Percentiles rank a stretch among this genome's conserved stretches.
phyloP scores from a whole-genome alignment of 2,329 filamentous ascomycete genomes.

The Beauveria pseudobassiana region DNA sequence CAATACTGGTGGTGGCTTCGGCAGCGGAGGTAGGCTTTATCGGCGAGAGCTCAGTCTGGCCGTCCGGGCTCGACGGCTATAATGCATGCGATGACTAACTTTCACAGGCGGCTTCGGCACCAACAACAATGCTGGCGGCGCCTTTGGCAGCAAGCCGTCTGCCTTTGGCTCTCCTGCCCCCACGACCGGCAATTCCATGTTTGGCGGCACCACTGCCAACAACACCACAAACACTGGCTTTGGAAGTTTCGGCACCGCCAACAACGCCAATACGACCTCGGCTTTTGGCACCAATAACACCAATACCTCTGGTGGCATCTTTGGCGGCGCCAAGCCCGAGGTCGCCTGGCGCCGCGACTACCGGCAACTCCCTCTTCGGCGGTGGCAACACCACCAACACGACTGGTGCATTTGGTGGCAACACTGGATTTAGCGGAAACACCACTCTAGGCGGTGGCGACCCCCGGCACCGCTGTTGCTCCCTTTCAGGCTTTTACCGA shows the following conservation, averaged over 20 bases:
- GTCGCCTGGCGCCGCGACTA: constrained; percentile 33
- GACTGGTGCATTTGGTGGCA: constrained; percentile 30
- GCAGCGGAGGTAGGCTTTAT: constrained; percentile 25
- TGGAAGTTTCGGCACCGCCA: constrained; percentile 33
- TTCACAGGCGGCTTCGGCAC: constrained; percentile 29
- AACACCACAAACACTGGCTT: constrained; percentile 30
- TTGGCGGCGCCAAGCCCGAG: constrained; percentile 43
- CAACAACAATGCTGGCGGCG: constrained; percentile 17
- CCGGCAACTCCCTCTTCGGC: constrained; percentile 41
- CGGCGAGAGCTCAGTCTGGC: background rate
- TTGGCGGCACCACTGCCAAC: constrained; percentile 34
- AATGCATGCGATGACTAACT: constrained; percentile 10
- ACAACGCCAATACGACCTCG: constrained; percentile 24
- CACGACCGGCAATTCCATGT: constrained; percentile 34
- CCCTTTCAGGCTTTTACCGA: constrained; percentile 64
- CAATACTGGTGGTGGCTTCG: constrained; percentile 28
- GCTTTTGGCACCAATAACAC: constrained; percentile 31
- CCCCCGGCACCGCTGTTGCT: constrained; percentile 61
- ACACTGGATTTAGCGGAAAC: constrained; percentile 27
- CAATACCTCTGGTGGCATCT: constrained; percentile 38
- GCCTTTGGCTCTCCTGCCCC: constrained; percentile 43
- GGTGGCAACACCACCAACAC: constrained; percentile 20
- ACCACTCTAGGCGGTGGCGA: constrained; percentile 44
- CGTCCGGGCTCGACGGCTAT: constrained; percentile 2
- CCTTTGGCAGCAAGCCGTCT: constrained; percentile 37